Base-by-base conservation (phyloP, 352 stramenopile species). In the Aphanomyces invadans region DNA sequence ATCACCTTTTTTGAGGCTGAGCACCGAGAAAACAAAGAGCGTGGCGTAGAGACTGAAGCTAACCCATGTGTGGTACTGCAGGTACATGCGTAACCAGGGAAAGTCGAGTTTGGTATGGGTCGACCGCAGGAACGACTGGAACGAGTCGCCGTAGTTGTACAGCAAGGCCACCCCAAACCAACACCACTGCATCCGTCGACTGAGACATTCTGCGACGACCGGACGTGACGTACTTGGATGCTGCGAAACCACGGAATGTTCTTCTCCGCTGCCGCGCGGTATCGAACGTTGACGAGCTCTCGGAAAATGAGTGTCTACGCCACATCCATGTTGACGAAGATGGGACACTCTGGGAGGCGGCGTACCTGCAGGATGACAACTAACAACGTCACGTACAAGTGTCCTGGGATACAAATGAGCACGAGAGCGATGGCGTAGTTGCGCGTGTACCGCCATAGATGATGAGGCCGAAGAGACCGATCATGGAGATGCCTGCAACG, bases 221-320 rank as follows among this genome's bases (percentile, higher is more conserved):
- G 54, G 23, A 21, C 2, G 15, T 56, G 15, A 56, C 3, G n/a
- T 52, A 77, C 76, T 75, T 84, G 94, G 59, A 98, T 92, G 3
- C 95, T 99, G 38, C 96, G 95, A 75, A 99, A 99, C 72, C 97
- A 93, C 51, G 96, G 96, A 71, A 99, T 97, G 32, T 90, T 97
- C 73, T 97, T 90, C 78, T 99, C 89, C 38, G 95, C 95, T 1
- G 87, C 87, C 3, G 83, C 87, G 65, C 92, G 89, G 79, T 99
- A 99, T 1, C 96, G 88, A 32, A 99, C 95, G 67, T 97, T 98
- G n/a, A 99, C 95, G 4, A 99, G 81, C 75, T 99, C 96, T n/a
- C 89, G 89, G 81, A 98, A 98, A 45, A 97, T 80, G 59, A 97
- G 72, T 56, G 88, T 87, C 73, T 97, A 86, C 31, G 92, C 74